Conservation (phyloP, 1,284 basidiomycete genomes). For the Ustilago shanxiensis region DNA sequence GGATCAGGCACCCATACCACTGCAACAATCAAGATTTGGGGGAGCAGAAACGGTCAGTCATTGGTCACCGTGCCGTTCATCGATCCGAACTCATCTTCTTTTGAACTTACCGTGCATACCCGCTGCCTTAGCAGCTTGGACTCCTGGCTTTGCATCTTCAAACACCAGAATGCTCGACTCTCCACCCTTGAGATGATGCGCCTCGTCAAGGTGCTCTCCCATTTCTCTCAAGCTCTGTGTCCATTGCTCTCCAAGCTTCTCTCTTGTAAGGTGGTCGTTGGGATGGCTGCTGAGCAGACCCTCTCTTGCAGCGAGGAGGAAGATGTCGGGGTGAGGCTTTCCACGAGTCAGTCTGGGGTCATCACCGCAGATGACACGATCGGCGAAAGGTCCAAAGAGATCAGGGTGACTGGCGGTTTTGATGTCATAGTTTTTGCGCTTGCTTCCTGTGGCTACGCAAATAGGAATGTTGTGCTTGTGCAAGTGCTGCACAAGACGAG, state of each 20-base stretch:
- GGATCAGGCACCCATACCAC: constrained; percentile 69
- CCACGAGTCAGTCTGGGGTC: constrained; percentile 61
- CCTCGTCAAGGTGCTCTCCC: constrained; percentile 57
- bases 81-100: not conserved
- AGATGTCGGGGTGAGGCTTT: constrained; percentile 69
- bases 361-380: constrained; percentile 67
- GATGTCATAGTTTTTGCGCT: constrained; percentile 65
- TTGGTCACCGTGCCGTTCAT: not conserved
- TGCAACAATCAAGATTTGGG: not conserved
- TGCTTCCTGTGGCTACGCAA: constrained; percentile 68
- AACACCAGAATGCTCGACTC: constrained; percentile 68
- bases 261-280: constrained; percentile 16
- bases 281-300: constrained; percentile 54
- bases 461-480: constrained; percentile 66
- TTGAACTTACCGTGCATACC: constrained; percentile 65
- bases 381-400: constrained; percentile 63
- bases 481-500: constrained; percentile 65
- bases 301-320: constrained; percentile 66
- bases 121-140: constrained; percentile 64
- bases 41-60: not conserved
- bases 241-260: constrained; percentile 38
- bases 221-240: constrained; percentile 45
- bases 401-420: constrained; percentile 58
- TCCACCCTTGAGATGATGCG: constrained; percentile 44
- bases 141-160: constrained; percentile 68